Conservation (phyloP, 1,284 basidiomycete genomes). For the Porogramme epimiltina region DNA sequence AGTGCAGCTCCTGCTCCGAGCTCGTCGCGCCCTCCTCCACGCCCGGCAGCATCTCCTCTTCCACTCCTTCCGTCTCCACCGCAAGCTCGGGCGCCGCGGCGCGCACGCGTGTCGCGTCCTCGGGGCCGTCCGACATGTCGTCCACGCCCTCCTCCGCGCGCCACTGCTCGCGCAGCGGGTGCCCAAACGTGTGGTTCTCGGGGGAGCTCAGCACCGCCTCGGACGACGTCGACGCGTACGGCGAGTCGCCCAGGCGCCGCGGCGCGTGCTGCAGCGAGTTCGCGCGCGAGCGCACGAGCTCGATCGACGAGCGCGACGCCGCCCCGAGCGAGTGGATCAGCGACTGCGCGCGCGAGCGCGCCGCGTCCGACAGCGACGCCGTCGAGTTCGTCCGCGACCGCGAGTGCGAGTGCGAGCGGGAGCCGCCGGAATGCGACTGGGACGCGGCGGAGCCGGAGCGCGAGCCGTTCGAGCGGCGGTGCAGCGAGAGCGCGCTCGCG, state of each 20-base stretch:
- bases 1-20: slow-evolving; percentile 17
- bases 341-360: slow-evolving; percentile 61
- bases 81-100: no score
- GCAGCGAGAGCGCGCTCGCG: slow-evolving; percentile 36
- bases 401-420: slow-evolving; percentile 33
- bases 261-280: slow-evolving; percentile 50
- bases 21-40: slow-evolving; percentile 7
- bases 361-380: slow-evolving; percentile 41
- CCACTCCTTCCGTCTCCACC: no score
- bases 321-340: slow-evolving; percentile 64
- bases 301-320: slow-evolving; percentile 61
- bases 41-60: no score
- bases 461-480: slow-evolving; percentile 27
- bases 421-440: slow-evolving; percentile 31
- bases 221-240: slow-evolving; percentile 47
- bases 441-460: slow-evolving; percentile 5
- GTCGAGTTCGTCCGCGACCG: slow-evolving; percentile 53
- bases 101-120: slow-evolving; percentile 17
- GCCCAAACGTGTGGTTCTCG: slow-evolving; percentile 74
- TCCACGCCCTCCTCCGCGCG: slow-evolving; percentile 23
- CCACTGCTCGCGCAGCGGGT: slow-evolving; percentile 41
- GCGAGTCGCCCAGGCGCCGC: slow-evolving; percentile 43
- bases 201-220: slow-evolving; percentile 49
- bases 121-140: slow-evolving; percentile 24
- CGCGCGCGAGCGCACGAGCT: slow-evolving; percentile 50